Percentiles rank a stretch among this genome's conserved stretches.
These are phyloP conservation scores for Globisporangium nunn DNA, from an alignment of 352 stramenopile species.

Conservation along the genomic window DNA sequence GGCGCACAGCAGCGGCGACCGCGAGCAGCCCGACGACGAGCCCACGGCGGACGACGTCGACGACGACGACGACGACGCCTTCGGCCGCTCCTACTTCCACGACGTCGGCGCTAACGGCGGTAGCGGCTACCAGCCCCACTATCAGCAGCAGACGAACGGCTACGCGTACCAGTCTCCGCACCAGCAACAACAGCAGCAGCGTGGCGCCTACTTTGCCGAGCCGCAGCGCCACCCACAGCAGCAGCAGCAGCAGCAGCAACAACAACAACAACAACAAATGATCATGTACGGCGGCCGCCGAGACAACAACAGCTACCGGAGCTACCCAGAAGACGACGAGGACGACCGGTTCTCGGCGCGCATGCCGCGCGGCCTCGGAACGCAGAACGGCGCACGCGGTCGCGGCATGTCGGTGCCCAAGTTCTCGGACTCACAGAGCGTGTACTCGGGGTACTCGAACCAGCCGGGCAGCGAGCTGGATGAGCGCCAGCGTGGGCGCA, in stretches of 20 bases:
- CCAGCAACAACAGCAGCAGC: constrained; percentile 16
- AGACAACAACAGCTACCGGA: constrained; percentile 11
- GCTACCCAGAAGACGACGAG: constrained; percentile 28
- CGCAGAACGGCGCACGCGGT: neutral
- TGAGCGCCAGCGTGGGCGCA: constrained; percentile 8
- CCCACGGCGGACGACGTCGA: constrained; percentile 15
- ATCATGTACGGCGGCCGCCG: neutral
- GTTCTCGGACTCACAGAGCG: constrained; percentile 10
- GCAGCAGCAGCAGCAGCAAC: constrained; percentile 12
- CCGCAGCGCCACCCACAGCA: constrained; percentile 8
- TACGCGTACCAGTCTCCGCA: constrained; percentile 9
- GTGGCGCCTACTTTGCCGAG: constrained; percentile 10
- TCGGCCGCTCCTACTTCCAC: constrained; percentile 29
- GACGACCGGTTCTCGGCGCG: constrained; percentile 16
- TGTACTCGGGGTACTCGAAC: constrained; percentile 33
- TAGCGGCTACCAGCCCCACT: constrained; percentile 17
- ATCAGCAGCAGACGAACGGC: constrained; percentile 17
- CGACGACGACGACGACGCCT: constrained; percentile 30
- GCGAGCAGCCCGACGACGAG: constrained; percentile 22
- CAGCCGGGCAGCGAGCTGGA: constrained; percentile 5
- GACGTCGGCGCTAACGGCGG: constrained; percentile 22
- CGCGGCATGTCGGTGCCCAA: constrained; percentile 1
- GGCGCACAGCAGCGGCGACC: constrained; percentile 32
- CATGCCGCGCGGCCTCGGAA: neutral
- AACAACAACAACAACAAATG: constrained; percentile 6